Evolutionary conservation across 2,329 filamentous ascomycete species (phyloP), one percentile per base, ranked within the genome.

Genomic region (Apiospora marii): DNA sequence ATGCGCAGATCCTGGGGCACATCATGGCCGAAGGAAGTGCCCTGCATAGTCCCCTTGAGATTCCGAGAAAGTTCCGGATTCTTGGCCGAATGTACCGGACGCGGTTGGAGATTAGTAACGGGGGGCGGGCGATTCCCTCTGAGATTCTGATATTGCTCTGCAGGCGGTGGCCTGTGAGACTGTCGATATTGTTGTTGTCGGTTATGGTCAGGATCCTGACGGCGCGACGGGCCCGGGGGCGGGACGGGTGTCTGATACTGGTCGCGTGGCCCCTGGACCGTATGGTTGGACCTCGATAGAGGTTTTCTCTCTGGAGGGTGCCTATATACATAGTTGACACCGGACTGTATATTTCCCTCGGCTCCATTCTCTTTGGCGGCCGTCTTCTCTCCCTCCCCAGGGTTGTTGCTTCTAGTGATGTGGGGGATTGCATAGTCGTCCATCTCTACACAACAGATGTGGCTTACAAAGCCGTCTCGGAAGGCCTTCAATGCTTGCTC

Each of bases 361-460:
- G 19, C 34, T 13, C 3, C 30, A 22, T 64, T 12, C 34, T 24
- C 34, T 41, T 64, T 64, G 14, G 8, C 22, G 41, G 58, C 14
- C 1, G 22, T n/a, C 22, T 64, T n/a, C 19, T 41, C 4, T 3
- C 8, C 30, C 34, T 64, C 58, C 22, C n/a, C 34, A 37, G 22
- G 19, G 3, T 41, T 51, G 44, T 27, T 53, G 16, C 48, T 41
- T 14, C n/a, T 64, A 2, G 16, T 64, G 34, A 14, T n/a, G 19
- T 22, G 8, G 34, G 34, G n/a, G 19, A 34, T 12, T 37, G 19
- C 58, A 34, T 64, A 64, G 58, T 5, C 7, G 58, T 41, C 34
- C 58, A 64, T 64, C 22, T 64, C 58, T 41, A 64, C 41, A 22
- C 58, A 64, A 14, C 58, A 64, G 58, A 64, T n/a, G 34, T 41